A percentile compares a stretch with the other conserved stretches of the same genome.
Evolutionary conservation across 1,284 basidiomycete species (phyloP).

Genomic region (Cutaneotrichosporon cutaneum): DNA sequence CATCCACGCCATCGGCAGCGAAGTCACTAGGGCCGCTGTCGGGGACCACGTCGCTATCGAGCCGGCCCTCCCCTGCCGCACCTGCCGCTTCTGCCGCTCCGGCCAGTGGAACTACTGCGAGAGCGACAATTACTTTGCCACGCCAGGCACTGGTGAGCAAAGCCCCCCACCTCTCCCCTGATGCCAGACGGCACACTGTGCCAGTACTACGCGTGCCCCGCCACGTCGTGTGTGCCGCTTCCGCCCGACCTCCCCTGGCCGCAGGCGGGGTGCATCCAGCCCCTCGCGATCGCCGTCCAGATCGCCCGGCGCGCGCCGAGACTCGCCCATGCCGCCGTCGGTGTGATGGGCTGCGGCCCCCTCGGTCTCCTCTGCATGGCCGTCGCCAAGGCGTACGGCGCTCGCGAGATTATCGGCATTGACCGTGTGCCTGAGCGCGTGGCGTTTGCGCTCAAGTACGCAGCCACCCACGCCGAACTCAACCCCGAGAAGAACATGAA

Average conservation of each 20-base stretch:
- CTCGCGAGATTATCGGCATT: conserved; percentile 71
- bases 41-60: conserved; percentile 52
- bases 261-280: conserved; percentile 51
- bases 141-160: conserved; percentile 24
- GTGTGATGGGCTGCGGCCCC: conserved; percentile 82
- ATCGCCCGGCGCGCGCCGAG: conserved; percentile 28
- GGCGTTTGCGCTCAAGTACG: conserved; percentile 78
- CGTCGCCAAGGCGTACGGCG: conserved; percentile 81
- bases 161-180: not conserved
- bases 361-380: conserved; percentile 86
- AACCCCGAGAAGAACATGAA: not conserved
- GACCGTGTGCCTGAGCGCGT: conserved; percentile 61
- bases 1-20: conserved; percentile 33
- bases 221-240: conserved; percentile 21
- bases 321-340: conserved; percentile 62
- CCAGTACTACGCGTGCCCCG: conserved; percentile 23
- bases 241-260: conserved; percentile 26
- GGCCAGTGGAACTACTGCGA: conserved; percentile 28
- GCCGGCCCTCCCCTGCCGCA: conserved; percentile 47
- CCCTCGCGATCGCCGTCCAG: conserved; percentile 84
- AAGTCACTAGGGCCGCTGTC: conserved; percentile 29
- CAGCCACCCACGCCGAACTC: conserved; percentile 55
- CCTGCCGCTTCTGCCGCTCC: conserved; percentile 43
- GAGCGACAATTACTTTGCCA: conserved; percentile 26
- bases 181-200: conserved; percentile 31